phyloP scores from a whole-genome alignment of 1,284 basidiomycete species.

The Cutaneotrichosporon cyanovorans region DNA sequence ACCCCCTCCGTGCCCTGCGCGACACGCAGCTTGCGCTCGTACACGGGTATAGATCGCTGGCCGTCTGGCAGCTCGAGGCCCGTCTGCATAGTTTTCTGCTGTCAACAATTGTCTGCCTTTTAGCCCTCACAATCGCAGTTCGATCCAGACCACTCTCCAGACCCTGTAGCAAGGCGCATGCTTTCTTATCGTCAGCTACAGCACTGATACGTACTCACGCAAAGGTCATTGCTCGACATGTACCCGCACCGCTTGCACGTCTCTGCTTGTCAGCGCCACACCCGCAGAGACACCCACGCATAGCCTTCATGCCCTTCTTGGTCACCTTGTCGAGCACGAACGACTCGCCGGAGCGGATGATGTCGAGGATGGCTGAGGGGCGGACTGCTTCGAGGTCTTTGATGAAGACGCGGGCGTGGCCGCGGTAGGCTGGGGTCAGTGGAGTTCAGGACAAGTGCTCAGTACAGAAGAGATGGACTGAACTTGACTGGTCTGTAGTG shows the following conservation, averaged over 20 bases:
- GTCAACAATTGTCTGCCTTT: background rate
- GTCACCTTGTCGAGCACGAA: conserved; percentile 73
- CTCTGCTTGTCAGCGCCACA: conserved; percentile 51
- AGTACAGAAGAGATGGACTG: no score
- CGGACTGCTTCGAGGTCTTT: conserved; percentile 92
- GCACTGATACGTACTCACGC: conserved; percentile 43
- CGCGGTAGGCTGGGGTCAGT: conserved; percentile 67
- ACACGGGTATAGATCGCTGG: conserved; percentile 43
- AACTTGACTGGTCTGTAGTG: no score
- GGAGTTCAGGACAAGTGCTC: no score
- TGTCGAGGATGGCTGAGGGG: conserved; percentile 92
- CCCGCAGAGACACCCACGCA: conserved; percentile 54
- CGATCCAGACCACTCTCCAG: conserved; percentile 66
- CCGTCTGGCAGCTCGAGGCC: conserved; percentile 28
- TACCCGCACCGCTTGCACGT: conserved; percentile 83
- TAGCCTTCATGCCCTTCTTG: conserved; percentile 64
- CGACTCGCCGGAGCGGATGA: conserved; percentile 90
- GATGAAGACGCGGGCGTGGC: conserved; percentile 86
- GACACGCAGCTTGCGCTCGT: conserved; percentile 29
- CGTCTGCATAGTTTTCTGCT: background rate
- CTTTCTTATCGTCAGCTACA: conserved; percentile 52
- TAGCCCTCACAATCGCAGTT: background rate
- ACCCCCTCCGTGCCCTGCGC: conserved; percentile 27
- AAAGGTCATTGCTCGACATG: conserved; percentile 84
- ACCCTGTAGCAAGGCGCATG: conserved; percentile 80